Evolutionary conservation across 1,284 basidiomycete species (phyloP), one percentile per base, ranked within the genome.

Genomic region (Malassezia equina): DNA sequence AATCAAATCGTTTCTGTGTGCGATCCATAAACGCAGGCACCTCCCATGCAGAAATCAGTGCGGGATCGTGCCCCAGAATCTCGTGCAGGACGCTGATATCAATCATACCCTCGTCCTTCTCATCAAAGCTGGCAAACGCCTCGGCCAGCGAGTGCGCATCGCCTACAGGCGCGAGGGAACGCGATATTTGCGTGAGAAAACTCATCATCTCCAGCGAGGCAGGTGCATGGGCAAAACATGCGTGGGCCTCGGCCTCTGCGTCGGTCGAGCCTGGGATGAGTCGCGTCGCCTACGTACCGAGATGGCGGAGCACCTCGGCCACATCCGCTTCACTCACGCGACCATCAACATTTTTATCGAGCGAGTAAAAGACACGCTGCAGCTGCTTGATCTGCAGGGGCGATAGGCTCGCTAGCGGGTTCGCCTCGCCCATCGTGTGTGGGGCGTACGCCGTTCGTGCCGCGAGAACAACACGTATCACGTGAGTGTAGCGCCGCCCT

Each of bases 351-450:
- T 76, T 69, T 29, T 72, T 63, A 51, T 77, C 76, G 51, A 76
- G 66, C 57, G 75, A 64, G 47, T 61, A 66, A 61, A 77, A 77
- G 1, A 76, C 76, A 45, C 77, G 76, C 44, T 75, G 71, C 65
- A 77, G 75, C 23, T 70, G 68, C 52, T 75, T 68, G 48, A 77
- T 73, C 59, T 77, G 75, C 46, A 69, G 68, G 3, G 64, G 52
- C 12, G 63, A 64, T 47, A 69, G 40, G 24, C 29, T 36, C 42
- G 44, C 41, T n/a, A 52, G 34, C 17, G 41, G 40, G 23, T 23
- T 34, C 21, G 48, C 40, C 19, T 51, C 49, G 33, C 34, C 33
- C 46, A 48, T 48, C 32, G 24, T 48, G 32, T 24, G 19, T n/a
- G 4, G 4, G n/a, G 27, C 19, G 39, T 6, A 25, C 7, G 19